Evolutionary conservation across 257 asterid species (phyloP).

Genomic region (Ilex aquifolium): DNA sequence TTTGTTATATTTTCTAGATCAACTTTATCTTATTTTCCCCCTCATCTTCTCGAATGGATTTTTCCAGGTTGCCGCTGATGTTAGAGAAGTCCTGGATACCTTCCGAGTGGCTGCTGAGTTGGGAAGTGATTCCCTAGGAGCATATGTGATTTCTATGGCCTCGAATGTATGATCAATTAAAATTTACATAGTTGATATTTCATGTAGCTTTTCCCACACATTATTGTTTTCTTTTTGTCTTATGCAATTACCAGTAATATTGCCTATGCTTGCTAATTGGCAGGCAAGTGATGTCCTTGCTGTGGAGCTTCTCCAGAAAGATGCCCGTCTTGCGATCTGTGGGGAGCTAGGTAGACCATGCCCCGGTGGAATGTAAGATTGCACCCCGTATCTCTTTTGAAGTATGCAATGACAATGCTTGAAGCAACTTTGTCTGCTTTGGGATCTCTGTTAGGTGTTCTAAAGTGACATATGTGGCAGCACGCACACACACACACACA

Average conservation of each 20-base stretch:
- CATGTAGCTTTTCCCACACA: background rate
- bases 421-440: conserved; percentile 7
- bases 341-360: conserved; percentile 78
- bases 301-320: conserved; percentile 94
- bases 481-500: no score
- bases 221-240: conserved; percentile 4
- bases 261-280: conserved; percentile 19
- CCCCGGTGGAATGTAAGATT: conserved; percentile 79
- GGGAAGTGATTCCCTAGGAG: conserved; percentile 94
- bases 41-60: background rate
- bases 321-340: conserved; percentile 76
- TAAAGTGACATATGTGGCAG: no score
- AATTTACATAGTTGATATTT: background rate
- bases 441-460: no score
- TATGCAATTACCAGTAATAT: conserved; percentile 4
- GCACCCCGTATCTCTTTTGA: conserved; percentile 1
- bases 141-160: conserved; percentile 98
- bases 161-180: conserved; percentile 51
- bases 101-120: conserved; percentile 91
- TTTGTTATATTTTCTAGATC: no score
- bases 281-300: conserved; percentile 99
- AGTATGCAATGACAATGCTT: conserved; percentile 3
- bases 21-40: no score
- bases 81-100: conserved; percentile 90
- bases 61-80: conserved; percentile 68